Conservation (phyloP, 169 alveolate species). For the Eimeria falciformis region DNA sequence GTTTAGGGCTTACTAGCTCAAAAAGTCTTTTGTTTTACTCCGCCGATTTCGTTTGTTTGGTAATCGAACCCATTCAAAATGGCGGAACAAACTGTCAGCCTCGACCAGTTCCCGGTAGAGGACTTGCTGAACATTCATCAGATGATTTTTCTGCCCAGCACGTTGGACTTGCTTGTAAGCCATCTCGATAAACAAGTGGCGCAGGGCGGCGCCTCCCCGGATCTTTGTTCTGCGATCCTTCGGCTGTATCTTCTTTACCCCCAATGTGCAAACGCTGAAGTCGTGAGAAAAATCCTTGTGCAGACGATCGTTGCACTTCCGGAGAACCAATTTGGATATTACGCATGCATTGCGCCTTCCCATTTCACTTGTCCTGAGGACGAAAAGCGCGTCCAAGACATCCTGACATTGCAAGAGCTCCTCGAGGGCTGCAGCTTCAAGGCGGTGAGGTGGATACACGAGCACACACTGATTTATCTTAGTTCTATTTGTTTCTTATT, state of each 20-base stretch:
- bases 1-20: too few relatives aligned
- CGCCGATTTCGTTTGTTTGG: too few relatives aligned
- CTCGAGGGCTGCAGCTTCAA: slow-evolving; percentile 70
- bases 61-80: neutral
- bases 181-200: slow-evolving; percentile 44
- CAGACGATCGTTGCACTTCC: slow-evolving; percentile 66
- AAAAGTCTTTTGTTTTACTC: too few relatives aligned
- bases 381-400: slow-evolving; percentile 67
- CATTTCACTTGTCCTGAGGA: slow-evolving; percentile 37
- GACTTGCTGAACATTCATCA: slow-evolving; percentile 55
- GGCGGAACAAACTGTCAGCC: slow-evolving; percentile 44
- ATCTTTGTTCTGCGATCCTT: slow-evolving; percentile 61
- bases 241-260: slow-evolving; percentile 71
- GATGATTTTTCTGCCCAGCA: slow-evolving; percentile 48
- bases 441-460: slow-evolving; percentile 20
- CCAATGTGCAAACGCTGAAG: slow-evolving; percentile 73
- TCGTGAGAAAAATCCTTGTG: slow-evolving; percentile 64
- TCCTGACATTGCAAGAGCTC: slow-evolving; percentile 51
- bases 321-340: slow-evolving; percentile 63
- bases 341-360: slow-evolving; percentile 57
- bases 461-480: too few relatives aligned
- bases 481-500: too few relatives aligned
- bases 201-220: slow-evolving; percentile 60
- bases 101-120: slow-evolving; percentile 41
- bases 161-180: slow-evolving; percentile 38